phyloP scores from a whole-genome alignment of 768 basidiomycete species.

The Brasilioporus rufonigricans region DNA sequence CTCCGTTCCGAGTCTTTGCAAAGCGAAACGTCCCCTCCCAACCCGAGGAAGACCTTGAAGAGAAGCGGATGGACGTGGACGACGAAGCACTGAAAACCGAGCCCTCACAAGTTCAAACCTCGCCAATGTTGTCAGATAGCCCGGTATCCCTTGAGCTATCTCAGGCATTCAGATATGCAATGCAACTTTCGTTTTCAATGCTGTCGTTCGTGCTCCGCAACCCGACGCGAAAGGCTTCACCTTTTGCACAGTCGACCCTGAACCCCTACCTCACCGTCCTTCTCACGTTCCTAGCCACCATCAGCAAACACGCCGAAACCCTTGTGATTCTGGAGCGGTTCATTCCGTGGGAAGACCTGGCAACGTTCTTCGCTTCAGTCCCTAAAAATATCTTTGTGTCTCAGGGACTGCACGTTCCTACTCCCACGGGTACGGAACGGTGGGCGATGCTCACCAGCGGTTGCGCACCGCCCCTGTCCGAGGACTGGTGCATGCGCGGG shows the following conservation, averaged over 20 bases:
- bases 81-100: conserved; percentile 37
- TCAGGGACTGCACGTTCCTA: conserved; percentile 39
- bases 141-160: conserved; percentile 47
- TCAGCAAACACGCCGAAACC: conserved; percentile 62
- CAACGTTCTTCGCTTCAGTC: conserved; percentile 57
- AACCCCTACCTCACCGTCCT: conserved; percentile 88
- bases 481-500: conserved; percentile 95
- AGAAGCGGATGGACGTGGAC: conserved; percentile 66
- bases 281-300: conserved; percentile 84
- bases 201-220: conserved; percentile 68
- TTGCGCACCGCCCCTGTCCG: conserved; percentile 71
- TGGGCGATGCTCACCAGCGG: conserved; percentile 69
- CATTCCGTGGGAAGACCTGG: conserved; percentile 83
- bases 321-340: conserved; percentile 66
- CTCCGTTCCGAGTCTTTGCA: conserved; percentile 48
- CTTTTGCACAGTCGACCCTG: conserved; percentile 50
- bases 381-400: conserved; percentile 51
- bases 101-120: conserved; percentile 22
- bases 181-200: conserved; percentile 77
- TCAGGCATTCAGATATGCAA: conserved; percentile 65
- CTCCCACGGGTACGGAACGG: conserved; percentile 41
- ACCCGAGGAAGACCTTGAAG: conserved; percentile 39
- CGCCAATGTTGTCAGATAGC: conserved; percentile 33
- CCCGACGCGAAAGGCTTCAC: conserved; percentile 59
- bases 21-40: conserved; percentile 40